Evolutionary conservation across 2,329 filamentous ascomycete genomes (phyloP).

Genomic region (Xylariaceae sp.): DNA sequence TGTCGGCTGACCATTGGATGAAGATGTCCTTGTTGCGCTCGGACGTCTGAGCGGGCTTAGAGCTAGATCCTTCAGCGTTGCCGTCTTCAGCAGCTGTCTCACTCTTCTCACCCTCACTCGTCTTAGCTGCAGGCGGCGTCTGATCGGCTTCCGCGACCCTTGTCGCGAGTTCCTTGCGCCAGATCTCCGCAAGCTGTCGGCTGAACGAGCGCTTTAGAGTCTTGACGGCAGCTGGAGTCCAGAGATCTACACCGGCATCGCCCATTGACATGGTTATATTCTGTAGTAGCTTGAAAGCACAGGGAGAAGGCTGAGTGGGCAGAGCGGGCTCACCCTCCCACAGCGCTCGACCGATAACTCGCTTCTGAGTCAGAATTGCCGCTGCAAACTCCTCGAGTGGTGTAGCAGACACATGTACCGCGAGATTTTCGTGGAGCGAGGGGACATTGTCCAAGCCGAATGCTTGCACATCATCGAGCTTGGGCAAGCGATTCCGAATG

Average conservation of each 20-base stretch:
- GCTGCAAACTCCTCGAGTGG: conserved; percentile 46
- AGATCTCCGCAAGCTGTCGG: conserved; percentile 45
- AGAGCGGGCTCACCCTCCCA: conserved; percentile 77
- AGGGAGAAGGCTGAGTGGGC: conserved; percentile 73
- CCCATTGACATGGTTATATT: conserved; percentile 63
- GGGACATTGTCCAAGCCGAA: conserved; percentile 60
- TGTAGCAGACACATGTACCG: conserved; percentile 44
- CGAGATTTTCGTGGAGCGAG: conserved; percentile 59
- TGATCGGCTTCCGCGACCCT: conserved; percentile 21
- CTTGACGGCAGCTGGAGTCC: conserved; percentile 64
- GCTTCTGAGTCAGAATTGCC: conserved; percentile 39
- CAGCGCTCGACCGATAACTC: conserved; percentile 57
- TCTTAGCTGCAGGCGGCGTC: conserved; percentile 16
- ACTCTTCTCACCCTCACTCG: conserved; percentile 2
- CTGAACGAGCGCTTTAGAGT: conserved; percentile 56
- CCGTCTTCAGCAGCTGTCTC: conserved; percentile 4
- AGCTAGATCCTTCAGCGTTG: conserved; percentile 3
- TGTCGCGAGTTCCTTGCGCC: conserved; percentile 40
- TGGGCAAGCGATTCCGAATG: conserved; percentile 61
- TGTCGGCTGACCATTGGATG: conserved; percentile 59
- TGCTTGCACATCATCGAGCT: conserved; percentile 41
- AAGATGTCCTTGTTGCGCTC: conserved; percentile 42
- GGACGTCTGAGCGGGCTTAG: conserved; percentile 13
- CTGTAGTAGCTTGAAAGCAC: conserved; percentile 66
- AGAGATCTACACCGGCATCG: conserved; percentile 68